Evolutionary conservation across 768 basidiomycete species (phyloP).

Genomic region (Kwoniella botswanensis): DNA sequence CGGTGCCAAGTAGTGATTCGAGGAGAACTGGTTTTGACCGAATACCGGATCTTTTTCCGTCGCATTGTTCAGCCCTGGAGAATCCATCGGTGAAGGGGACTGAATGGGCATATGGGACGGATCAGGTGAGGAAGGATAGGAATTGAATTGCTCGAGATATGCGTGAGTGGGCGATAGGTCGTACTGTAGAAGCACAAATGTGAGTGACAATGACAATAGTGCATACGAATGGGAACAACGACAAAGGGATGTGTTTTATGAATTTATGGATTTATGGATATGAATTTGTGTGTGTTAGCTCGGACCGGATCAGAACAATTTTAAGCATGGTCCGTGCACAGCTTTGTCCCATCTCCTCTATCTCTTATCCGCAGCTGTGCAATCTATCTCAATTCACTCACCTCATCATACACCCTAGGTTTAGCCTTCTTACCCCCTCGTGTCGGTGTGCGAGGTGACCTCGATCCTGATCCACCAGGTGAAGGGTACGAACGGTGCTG

Average conservation of each 20-base stretch:
- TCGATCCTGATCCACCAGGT: neutral
- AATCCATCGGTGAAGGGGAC: constrained; percentile 22
- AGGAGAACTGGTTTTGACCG: constrained; percentile 35
- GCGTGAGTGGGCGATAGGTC: constrained; percentile 51
- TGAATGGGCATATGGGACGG: constrained; percentile 35
- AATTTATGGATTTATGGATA: neutral
- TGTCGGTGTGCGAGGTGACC: constrained; percentile 20
- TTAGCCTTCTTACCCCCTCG: constrained; percentile 13
- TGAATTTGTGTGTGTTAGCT: neutral
- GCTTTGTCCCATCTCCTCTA: neutral
- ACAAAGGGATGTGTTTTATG: neutral
- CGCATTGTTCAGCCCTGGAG: constrained; percentile 14
- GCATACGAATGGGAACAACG: neutral
- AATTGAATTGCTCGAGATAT: constrained; percentile 48
- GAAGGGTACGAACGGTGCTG: constrained; percentile 10
- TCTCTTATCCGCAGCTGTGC: constrained; percentile 4
- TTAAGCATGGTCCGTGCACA: neutral
- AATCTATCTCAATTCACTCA: constrained; percentile 8
- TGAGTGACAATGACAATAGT: neutral
- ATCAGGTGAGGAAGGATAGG: constrained; percentile 38
- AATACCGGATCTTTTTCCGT: constrained; percentile 43
- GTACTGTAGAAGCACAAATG: constrained; percentile 21
- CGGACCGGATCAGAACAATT: neutral
- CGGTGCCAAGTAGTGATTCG: constrained; percentile 37
- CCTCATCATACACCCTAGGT: constrained; percentile 24